Conservation (phyloP, 495 filamentous ascomycete species). For the Hyaloscypha hepaticicola region DNA sequence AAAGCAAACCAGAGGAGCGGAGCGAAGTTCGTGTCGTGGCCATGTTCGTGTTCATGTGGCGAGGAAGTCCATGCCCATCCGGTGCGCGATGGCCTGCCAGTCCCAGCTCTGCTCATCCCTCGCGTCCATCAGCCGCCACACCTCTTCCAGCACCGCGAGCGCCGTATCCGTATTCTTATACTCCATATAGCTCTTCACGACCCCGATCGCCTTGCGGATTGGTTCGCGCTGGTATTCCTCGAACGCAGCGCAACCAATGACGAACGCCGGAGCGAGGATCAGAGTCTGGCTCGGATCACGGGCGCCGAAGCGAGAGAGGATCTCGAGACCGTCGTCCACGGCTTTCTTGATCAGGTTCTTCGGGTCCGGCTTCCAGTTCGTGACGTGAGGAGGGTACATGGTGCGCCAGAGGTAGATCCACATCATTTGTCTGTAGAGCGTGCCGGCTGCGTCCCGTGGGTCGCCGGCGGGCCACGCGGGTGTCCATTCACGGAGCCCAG, state of each 20-base stretch:
- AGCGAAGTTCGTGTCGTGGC: too few species aligned
- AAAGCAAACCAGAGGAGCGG: background rate
- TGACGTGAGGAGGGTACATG: conserved; percentile 61
- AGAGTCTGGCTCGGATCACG: conserved; percentile 65
- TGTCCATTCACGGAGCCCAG: conserved; percentile 71
- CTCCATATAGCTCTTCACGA: conserved; percentile 72
- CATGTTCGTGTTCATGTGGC: conserved; percentile 52
- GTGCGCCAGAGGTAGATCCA: conserved; percentile 91
- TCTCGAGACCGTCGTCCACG: conserved; percentile 74
- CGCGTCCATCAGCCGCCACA: conserved; percentile 82
- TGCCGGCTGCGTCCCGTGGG: conserved; percentile 69
- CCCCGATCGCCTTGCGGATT: conserved; percentile 65
- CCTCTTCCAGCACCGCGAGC: conserved; percentile 68
- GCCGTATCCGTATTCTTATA: conserved; percentile 80
- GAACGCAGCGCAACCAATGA: conserved; percentile 87
- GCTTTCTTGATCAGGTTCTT: conserved; percentile 61
- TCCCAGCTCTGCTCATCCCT: conserved; percentile 80
- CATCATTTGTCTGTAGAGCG: conserved; percentile 85
- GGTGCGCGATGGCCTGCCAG: conserved; percentile 78
- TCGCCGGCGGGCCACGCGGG: conserved; percentile 69
- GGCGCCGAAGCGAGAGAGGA: conserved; percentile 58
- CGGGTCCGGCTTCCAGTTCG: conserved; percentile 44
- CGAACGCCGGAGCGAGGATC: conserved; percentile 82
- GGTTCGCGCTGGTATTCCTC: conserved; percentile 63
- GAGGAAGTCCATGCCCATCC: conserved; percentile 80